Percentiles rank a stretch among this genome's conserved stretches.
Evolutionary conservation across 1,284 basidiomycete genomes (phyloP).

Genomic region (Neotropicomus parvogracilis): DNA sequence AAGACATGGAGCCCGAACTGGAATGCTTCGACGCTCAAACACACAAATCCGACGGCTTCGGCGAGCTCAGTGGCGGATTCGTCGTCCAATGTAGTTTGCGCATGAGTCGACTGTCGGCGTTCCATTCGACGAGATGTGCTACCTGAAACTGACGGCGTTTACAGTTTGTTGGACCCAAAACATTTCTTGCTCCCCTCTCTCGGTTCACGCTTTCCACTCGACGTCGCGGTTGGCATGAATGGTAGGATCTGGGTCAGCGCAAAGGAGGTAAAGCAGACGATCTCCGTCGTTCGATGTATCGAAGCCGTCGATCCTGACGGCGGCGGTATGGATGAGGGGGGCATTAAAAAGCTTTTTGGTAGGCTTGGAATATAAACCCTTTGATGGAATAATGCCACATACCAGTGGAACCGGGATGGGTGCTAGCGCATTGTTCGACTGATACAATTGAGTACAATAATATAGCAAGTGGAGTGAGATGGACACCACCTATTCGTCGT

Average conservation of each 20-base stretch:
- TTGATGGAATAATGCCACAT: too few species aligned
- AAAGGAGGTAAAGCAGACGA: slow-evolving; percentile 63
- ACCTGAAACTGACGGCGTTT: slow-evolving; percentile 13
- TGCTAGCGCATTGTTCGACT: background rate
- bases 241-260: slow-evolving; percentile 78
- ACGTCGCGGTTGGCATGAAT: slow-evolving; percentile 77
- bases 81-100: slow-evolving; percentile 70
- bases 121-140: slow-evolving; percentile 3
- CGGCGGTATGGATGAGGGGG: slow-evolving; percentile 49
- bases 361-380: slow-evolving; percentile 50
- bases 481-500: slow-evolving; percentile 45
- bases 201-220: slow-evolving; percentile 70
- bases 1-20: slow-evolving; percentile 86
- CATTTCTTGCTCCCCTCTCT: slow-evolving; percentile 74
- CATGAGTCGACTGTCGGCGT: slow-evolving; percentile 71
- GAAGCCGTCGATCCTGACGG: slow-evolving; percentile 71
- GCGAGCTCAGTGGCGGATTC: slow-evolving; percentile 79
- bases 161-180: slow-evolving; percentile 67
- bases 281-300: slow-evolving; percentile 66
- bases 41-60: slow-evolving; percentile 78
- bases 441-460: slow-evolving; percentile 8
- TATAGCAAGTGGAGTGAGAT: slow-evolving; percentile 1
- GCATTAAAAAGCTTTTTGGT: slow-evolving; percentile 50
- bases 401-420: too few species aligned
- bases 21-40: slow-evolving; percentile 87